Percentiles rank a stretch among this genome's conserved stretches.
Conservation (phyloP, 2,329 filamentous ascomycete genomes). For the Aureobasidium sp. region DNA sequence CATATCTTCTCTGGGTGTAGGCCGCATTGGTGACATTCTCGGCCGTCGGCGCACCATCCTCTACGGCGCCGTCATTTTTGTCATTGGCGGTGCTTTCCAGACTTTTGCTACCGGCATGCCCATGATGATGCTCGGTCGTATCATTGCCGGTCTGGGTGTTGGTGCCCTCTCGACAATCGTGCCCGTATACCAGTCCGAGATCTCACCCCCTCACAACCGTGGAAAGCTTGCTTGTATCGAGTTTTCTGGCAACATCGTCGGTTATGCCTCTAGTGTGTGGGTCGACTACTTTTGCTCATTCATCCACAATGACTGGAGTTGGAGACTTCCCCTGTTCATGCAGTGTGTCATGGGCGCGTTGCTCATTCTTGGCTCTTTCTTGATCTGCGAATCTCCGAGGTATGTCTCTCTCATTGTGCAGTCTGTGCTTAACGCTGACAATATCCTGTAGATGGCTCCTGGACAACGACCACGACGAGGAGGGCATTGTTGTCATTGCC, state of each 20-base stretch:
- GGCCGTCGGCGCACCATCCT: constrained; percentile 85
- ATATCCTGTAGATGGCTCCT: constrained; percentile 69
- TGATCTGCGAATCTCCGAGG: constrained; percentile 96
- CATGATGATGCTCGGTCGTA: constrained; percentile 64
- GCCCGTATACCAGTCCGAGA: constrained; percentile 48
- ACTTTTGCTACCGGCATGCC: constrained; percentile 73
- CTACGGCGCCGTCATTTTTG: constrained; percentile 86
- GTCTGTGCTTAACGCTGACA: not conserved
- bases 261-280: constrained; percentile 95
- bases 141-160: constrained; percentile 46
- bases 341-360: constrained; percentile 92
- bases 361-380: constrained; percentile 74
- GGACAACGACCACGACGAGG: constrained; percentile 96
- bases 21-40: constrained; percentile 83
- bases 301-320: constrained; percentile 77
- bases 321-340: constrained; percentile 83
- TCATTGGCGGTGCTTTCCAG: constrained; percentile 76
- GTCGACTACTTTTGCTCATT: constrained; percentile 96
- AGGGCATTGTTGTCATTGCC: constrained; percentile 96
- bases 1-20: constrained; percentile 78
- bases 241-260: constrained; percentile 93
- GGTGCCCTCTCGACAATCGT: constrained; percentile 46
- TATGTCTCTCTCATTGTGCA: constrained; percentile 34
- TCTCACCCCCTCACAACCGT: constrained; percentile 87
- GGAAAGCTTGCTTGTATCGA: constrained; percentile 96